Conservation (phyloP, 306 rosid genomes). For the Fragaria iinumae region DNA sequence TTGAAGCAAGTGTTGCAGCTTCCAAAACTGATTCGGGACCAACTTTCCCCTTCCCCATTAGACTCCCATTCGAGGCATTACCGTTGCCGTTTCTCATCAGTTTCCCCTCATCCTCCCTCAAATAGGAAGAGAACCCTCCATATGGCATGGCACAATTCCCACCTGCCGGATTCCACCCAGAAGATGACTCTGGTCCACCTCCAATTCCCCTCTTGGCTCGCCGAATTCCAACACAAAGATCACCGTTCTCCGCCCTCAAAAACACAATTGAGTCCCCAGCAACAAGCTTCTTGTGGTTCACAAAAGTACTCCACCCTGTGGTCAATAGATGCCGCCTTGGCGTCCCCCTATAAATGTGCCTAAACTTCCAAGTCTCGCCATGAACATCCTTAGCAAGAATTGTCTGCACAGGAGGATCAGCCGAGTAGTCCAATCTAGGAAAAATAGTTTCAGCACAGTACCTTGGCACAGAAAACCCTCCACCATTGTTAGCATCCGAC, state of each 20-base stretch:
- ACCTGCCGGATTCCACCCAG: constrained; percentile 73
- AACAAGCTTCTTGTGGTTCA: constrained; percentile 85
- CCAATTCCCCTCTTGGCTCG: constrained; percentile 78
- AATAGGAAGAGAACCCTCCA: constrained; percentile 50
- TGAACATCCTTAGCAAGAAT: constrained; percentile 89
- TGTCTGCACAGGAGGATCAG: constrained; percentile 82
- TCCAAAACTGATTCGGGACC: constrained; percentile 67
- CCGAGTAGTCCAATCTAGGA: constrained; percentile 75
- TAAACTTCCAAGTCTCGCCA: constrained; percentile 85
- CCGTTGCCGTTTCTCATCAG: constrained; percentile 42
- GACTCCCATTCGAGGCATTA: constrained; percentile 42
- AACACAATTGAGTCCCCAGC: constrained; percentile 94
- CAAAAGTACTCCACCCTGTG: constrained; percentile 96
- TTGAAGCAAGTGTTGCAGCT: constrained; percentile 71
- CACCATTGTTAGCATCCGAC: constrained; percentile 96
- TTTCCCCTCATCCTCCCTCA: constrained; percentile 58
- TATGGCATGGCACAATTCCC: constrained; percentile 57
- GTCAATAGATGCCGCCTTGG: constrained; percentile 94
- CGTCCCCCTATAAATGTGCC: constrained; percentile 93
- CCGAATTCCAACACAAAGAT: constrained; percentile 85
- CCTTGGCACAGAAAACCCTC: constrained; percentile 92
- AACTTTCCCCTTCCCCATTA: constrained; percentile 61
- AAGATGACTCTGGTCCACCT: constrained; percentile 57
- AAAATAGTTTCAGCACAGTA: constrained; percentile 91
- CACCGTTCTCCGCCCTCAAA: constrained; percentile 75